Percentiles rank a stretch among this genome's conserved stretches.
Conservation (phyloP, 192 early-diverging fungal species). For the Gonapodya prolifera region DNA sequence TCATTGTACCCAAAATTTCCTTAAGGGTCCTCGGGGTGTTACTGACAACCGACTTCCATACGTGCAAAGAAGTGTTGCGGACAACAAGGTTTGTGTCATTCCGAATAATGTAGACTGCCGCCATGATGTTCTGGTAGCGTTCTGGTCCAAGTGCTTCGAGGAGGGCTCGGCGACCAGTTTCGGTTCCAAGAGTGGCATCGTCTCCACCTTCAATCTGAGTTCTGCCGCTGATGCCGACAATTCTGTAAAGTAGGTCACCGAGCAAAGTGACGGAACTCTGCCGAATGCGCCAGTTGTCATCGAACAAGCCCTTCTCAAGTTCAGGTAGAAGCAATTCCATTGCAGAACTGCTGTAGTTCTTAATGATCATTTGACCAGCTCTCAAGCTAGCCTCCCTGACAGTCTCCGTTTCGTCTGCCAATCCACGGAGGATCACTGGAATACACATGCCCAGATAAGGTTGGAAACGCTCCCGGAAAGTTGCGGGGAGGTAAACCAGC, state of each 20-base stretch:
- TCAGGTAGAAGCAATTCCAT: slow-evolving; percentile 84
- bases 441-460: slow-evolving; percentile 79
- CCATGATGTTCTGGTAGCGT: slow-evolving; percentile 69
- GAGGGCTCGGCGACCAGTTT: slow-evolving; percentile 54
- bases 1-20: slow-evolving; percentile 83
- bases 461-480: slow-evolving; percentile 83
- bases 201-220: slow-evolving; percentile 28
- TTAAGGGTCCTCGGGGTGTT: slow-evolving; percentile 96
- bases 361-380: slow-evolving; percentile 86
- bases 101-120: slow-evolving; percentile 85
- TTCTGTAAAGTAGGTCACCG: slow-evolving; percentile 85
- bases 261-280: slow-evolving; percentile 87
- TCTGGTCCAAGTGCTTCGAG: slow-evolving; percentile 72
- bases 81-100: slow-evolving; percentile 41
- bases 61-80: slow-evolving; percentile 20
- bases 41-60: slow-evolving; percentile 91
- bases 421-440: slow-evolving; percentile 73
- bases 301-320: slow-evolving; percentile 75
- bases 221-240: slow-evolving; percentile 70
- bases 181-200: slow-evolving; percentile 46
- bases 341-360: slow-evolving; percentile 75
- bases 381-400: slow-evolving; percentile 86
- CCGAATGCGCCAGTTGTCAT: slow-evolving; percentile 93
- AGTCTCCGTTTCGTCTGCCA: slow-evolving; percentile 91
- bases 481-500: slow-evolving; percentile 89